Evolutionary conservation across 2,329 filamentous ascomycete species (phyloP).

Genomic region (Aspergillus ochraceoroseus): DNA sequence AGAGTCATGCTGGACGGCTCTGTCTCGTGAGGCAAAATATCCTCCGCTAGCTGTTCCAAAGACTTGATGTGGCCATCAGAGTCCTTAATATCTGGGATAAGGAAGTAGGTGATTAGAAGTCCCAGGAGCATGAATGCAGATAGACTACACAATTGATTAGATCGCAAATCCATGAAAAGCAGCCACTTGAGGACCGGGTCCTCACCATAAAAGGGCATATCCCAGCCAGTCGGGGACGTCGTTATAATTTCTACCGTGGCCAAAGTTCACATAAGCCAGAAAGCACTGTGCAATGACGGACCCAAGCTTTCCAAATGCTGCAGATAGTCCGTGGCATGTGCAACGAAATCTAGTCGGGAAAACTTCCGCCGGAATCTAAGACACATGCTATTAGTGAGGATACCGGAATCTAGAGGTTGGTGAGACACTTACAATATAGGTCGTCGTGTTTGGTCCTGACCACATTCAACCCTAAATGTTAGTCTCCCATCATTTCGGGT

Average conservation of each 20-base stretch:
- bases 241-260: constrained; percentile 2
- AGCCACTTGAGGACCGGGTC: neutral
- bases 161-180: neutral
- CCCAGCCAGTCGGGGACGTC: constrained; percentile 13
- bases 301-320: constrained; percentile 47
- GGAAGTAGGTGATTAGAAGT: constrained; percentile 25
- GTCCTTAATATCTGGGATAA: constrained; percentile 26
- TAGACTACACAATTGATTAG: constrained; percentile 1
- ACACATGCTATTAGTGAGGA: neutral
- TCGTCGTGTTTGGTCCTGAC: constrained; percentile 27
- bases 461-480: neutral
- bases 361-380: constrained; percentile 44
- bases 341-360: constrained; percentile 49
- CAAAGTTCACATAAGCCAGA: constrained; percentile 13
- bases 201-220: constrained; percentile 16
- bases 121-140: constrained; percentile 28
- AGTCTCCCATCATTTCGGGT: neutral
- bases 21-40: too few relatives aligned
- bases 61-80: constrained; percentile 22
- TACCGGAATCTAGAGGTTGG: neutral
- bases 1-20: too few relatives aligned
- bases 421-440: constrained; percentile 27
- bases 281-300: constrained; percentile 28
- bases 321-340: constrained; percentile 47
- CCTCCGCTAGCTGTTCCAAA: constrained; percentile 26